These are phyloP conservation scores for Lojkania enalia DNA, from an alignment of 2,329 filamentous ascomycete genomes.

Conservation along the genomic window DNA sequence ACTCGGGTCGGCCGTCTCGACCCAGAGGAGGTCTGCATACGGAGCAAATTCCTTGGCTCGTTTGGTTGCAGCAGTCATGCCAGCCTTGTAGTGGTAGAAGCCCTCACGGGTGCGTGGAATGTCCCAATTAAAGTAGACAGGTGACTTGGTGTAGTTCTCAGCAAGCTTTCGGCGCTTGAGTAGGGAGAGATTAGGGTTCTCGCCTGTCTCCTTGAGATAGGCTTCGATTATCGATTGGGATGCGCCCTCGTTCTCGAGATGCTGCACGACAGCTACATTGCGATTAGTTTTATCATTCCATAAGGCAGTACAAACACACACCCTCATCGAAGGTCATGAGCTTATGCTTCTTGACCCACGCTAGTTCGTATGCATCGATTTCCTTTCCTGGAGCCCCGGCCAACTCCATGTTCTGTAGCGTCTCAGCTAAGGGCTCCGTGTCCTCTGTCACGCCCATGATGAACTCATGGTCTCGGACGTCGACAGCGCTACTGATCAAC, in stretches of 20 bases:
- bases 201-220: constrained; percentile 65
- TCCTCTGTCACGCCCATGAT: constrained; percentile 84
- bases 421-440: constrained; percentile 82
- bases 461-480: constrained; percentile 94
- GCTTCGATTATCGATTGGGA: constrained; percentile 65
- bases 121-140: constrained; percentile 86
- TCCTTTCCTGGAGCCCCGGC: constrained; percentile 75
- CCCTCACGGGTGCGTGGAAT: constrained; percentile 91
- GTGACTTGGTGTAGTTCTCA: constrained; percentile 64
- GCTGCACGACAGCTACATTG: constrained; percentile 67
- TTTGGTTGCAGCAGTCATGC: constrained; percentile 86
- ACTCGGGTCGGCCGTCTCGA: constrained; percentile 89
- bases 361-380: constrained; percentile 82
- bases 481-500: constrained; percentile 85
- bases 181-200: constrained; percentile 75
- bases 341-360: constrained; percentile 85
- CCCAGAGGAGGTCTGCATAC: constrained; percentile 94
- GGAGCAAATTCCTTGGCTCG: constrained; percentile 88
- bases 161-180: constrained; percentile 75
- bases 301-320: neutral
- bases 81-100: constrained; percentile 86
- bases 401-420: constrained; percentile 85
- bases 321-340: constrained; percentile 86
- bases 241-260: constrained; percentile 69
- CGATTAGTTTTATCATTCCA: neutral